phyloP scores from a whole-genome alignment of 495 filamentous ascomycete genomes.

The Neurospora sp. region DNA sequence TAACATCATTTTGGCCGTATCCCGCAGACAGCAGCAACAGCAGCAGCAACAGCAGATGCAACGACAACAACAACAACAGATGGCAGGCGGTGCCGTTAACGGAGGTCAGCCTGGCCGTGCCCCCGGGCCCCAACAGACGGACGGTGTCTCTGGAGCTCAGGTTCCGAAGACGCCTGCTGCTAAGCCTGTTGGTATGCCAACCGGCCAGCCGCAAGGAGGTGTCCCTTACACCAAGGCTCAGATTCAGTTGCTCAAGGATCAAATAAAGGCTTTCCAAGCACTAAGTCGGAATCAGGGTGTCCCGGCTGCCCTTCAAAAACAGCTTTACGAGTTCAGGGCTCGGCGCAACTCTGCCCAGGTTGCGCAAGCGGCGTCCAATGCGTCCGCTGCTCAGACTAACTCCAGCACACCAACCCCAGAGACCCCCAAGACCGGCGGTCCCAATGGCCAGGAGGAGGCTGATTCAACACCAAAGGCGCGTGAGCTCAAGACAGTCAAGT shows the following conservation, averaged over 20 bases:
- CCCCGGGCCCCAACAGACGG: constrained; percentile 17
- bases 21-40: constrained; percentile 45
- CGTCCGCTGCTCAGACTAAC: constrained; percentile 31
- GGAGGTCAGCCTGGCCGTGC: constrained; percentile 27
- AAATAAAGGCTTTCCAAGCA: constrained; percentile 75
- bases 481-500: constrained; percentile 49
- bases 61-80: constrained; percentile 28
- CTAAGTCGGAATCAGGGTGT: constrained; percentile 73
- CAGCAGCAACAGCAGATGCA: constrained; percentile 34
- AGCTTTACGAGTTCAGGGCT: constrained; percentile 63
- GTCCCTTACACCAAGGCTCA: constrained; percentile 59
- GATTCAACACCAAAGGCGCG: constrained; percentile 22
- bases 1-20: constrained; percentile 53
- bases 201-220: constrained; percentile 7
- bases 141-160: not conserved
- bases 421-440: constrained; percentile 24
- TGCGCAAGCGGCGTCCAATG: constrained; percentile 35
- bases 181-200: constrained; percentile 4
- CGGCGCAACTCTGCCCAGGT: constrained; percentile 47
- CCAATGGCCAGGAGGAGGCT: constrained; percentile 23
- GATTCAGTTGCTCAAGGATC: constrained; percentile 56
- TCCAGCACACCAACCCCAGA: constrained; percentile 45
- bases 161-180: constrained; percentile 33
- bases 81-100: constrained; percentile 39
- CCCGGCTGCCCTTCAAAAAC: constrained; percentile 60